Evolutionary conservation across 257 asterid genomes (phyloP).

Genomic region (Anisodus acutangulus): DNA sequence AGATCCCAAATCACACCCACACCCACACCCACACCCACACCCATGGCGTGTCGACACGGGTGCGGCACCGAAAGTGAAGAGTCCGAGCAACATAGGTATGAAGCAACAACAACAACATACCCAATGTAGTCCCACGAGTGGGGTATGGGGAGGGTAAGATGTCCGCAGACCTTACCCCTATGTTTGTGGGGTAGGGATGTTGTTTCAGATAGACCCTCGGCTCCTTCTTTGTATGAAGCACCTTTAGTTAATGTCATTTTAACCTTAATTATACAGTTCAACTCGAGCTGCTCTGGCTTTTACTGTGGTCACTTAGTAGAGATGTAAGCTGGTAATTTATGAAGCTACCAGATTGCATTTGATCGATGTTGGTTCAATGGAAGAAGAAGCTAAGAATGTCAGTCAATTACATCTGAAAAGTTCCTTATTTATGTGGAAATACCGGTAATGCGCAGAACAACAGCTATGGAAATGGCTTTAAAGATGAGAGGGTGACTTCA

Average conservation of each 20-base stretch:
- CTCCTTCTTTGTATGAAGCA: background rate
- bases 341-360: background rate
- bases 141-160: too few relatives aligned
- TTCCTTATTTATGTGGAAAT: background rate
- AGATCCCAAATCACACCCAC: too few relatives aligned
- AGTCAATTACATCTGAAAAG: background rate
- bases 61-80: too few relatives aligned
- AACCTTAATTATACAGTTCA: background rate
- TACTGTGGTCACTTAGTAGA: background rate
- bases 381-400: background rate
- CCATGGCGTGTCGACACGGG: too few relatives aligned
- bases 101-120: too few relatives aligned
- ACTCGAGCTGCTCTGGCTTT: conserved; percentile 6
- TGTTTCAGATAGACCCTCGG: too few relatives aligned
- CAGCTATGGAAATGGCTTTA: background rate
- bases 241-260: background rate
- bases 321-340: background rate
- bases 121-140: too few relatives aligned
- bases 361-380: background rate
- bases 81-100: too few relatives aligned
- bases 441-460: background rate
- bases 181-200: too few relatives aligned
- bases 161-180: too few relatives aligned
- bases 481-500: background rate
- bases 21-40: too few relatives aligned